Conservation (phyloP, 345 rosid species). For the Anacardium occidentale region DNA sequence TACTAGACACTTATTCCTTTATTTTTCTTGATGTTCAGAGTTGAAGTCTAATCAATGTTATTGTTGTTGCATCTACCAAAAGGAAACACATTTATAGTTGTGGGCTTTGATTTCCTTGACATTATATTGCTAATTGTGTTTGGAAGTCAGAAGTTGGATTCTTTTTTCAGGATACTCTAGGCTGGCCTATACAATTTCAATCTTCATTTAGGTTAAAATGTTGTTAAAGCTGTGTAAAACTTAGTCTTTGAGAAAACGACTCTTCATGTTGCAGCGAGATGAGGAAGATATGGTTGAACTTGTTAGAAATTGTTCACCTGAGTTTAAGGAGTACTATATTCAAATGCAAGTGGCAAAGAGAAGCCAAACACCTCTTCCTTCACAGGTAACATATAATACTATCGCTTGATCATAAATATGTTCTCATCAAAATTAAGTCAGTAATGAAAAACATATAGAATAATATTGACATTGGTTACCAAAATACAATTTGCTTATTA, state of each 20-base stretch:
- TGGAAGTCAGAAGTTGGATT: neutral
- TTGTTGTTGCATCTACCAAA: neutral
- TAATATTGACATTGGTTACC: too few relatives aligned
- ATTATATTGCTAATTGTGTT: neutral
- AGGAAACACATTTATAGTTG: neutral
- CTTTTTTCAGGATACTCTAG: neutral
- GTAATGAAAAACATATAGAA: too few relatives aligned
- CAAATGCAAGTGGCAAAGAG: constrained; percentile 97
- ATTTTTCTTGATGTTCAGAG: neutral
- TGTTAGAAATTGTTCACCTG: constrained; percentile 68
- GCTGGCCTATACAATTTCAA: neutral
- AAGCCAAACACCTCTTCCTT: constrained; percentile 88
- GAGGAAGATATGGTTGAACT: constrained; percentile 80
- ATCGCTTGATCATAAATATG: neutral
- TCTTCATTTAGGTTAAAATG: neutral
- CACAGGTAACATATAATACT: constrained; percentile 53
- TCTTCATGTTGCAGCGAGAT: constrained; percentile 62
- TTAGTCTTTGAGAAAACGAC: neutral
- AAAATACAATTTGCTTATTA: too few relatives aligned
- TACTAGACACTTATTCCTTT: neutral
- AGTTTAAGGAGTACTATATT: constrained; percentile 83
- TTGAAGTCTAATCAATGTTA: neutral
- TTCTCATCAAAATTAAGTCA: too few relatives aligned
- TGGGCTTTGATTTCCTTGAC: neutral
- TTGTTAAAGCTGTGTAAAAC: constrained; percentile 14